Conservation (phyloP, 2,329 filamentous ascomycete genomes). For the Hypoxylon rubiginosum region DNA sequence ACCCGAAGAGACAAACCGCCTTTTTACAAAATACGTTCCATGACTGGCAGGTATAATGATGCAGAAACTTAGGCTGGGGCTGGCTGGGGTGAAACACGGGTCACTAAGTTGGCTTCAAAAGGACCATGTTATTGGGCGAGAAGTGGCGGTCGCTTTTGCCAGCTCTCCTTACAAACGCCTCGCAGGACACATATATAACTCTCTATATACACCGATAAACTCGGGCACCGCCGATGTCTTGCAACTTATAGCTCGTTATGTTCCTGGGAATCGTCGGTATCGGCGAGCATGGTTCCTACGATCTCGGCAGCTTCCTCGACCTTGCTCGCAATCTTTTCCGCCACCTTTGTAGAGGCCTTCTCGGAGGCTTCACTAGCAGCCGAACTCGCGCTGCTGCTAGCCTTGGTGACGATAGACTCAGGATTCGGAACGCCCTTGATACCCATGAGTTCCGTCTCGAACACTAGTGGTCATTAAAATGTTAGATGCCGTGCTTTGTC, state of each 20-base stretch:
- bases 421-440: slow-evolving; percentile 79
- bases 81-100: background rate
- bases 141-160: background rate
- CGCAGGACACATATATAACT: background rate
- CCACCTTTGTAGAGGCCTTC: slow-evolving; percentile 49
- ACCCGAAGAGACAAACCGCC: background rate
- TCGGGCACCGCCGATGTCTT: background rate
- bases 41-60: background rate
- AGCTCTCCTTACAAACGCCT: background rate
- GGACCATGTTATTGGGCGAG: background rate
- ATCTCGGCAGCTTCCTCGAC: slow-evolving; percentile 65
- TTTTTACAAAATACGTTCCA: background rate
- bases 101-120: background rate
- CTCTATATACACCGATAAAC: slow-evolving; percentile 1
- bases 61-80: background rate
- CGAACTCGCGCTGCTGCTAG: slow-evolving; percentile 46
- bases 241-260: slow-evolving; percentile 70
- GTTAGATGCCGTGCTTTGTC: slow-evolving; percentile 12
- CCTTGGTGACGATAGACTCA: slow-evolving; percentile 61
- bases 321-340: slow-evolving; percentile 58
- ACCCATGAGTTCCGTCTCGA: slow-evolving; percentile 89
- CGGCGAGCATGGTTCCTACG: slow-evolving; percentile 65
- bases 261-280: slow-evolving; percentile 68
- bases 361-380: slow-evolving; percentile 48
- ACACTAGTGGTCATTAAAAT: slow-evolving; percentile 67